phyloP scores from a whole-genome alignment of 495 filamentous ascomycete species.

The Penicillium waksmanii region DNA sequence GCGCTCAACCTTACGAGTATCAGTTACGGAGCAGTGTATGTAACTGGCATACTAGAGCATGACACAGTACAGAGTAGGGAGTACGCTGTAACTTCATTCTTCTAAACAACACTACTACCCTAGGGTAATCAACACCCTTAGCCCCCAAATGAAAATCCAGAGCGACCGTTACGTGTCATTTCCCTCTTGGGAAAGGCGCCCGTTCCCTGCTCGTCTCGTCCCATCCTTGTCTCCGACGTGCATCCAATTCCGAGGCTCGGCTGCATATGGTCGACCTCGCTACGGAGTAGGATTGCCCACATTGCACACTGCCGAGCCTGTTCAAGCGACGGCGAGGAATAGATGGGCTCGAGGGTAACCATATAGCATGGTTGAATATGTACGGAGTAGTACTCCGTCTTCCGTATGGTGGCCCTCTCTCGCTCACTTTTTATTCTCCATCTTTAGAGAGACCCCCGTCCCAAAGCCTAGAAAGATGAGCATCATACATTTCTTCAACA shows the following conservation, averaged over 20 bases:
- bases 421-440: background rate
- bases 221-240: background rate
- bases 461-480: background rate
- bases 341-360: background rate
- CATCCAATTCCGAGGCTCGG: conserved; percentile 1
- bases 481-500: conserved; percentile 5
- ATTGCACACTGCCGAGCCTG: background rate
- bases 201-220: conserved; percentile 2
- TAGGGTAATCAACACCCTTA: conserved; percentile 1
- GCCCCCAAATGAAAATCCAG: conserved; percentile 10
- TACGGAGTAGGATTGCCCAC: background rate
- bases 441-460: background rate
- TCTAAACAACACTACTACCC: background rate
- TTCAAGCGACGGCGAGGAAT: conserved; percentile 11
- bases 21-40: background rate
- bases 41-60: conserved; percentile 1
- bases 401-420: background rate
- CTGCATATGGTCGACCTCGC: background rate
- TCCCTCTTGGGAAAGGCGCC: conserved; percentile 31
- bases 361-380: background rate
- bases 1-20: conserved; percentile 6
- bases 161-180: conserved; percentile 46
- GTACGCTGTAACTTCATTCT: too few species aligned
- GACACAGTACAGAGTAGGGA: conserved; percentile 9
- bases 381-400: background rate